Base-by-base conservation (phyloP, 441 rosid genomes). In the Populus hybrid region DNA sequence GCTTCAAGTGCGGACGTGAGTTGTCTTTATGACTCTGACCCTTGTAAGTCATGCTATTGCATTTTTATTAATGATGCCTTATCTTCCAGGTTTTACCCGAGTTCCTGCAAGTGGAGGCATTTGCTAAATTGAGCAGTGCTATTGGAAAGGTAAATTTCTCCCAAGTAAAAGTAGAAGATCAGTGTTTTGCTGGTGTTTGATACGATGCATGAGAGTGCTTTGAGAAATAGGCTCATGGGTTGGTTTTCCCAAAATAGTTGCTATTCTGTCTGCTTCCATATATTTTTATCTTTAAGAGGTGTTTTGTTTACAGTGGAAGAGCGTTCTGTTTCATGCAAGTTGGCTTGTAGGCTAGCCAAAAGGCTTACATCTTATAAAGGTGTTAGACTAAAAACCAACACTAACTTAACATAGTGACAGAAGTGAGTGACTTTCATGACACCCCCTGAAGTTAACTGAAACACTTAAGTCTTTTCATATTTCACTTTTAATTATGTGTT, bases 61-160 rank as follows among this genome's bases (percentile, higher is more conserved):
- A 56, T 59, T 56, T 53, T 59, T 18, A 68, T 76, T 11, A 69
- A 28, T 11, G 4, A 53, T 21, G 68, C 29, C 65, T 53, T 67
- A 65, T 79, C 38, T 76, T 70, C 73, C 82, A 82, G 85, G 82
- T 88, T 67, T 82, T 96, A 82, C 97, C 98, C 16, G 93, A 92
- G 82, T 92, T 96, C 86, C 87, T 93, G 83, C 98, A 96, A 90
- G 98, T 96, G 56, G 97, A 91, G 86, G 99, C 99, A 78, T 96
- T 96, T 89, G 82, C 98, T 45, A 94, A 96, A 89, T 87, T 96
- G 86, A 96, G 94, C 88, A 91, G 84, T 84, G 94, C 98, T 45
- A 96, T 96, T 69, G 98, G 99, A 80, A 93, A 93, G 97, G 98
- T 94, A 88, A 82, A 66, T 11, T 16, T 7, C 21, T 40, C 31